These are phyloP conservation scores for Calonectria crousiana DNA, from an alignment of 2,329 filamentous ascomycete genomes.

Conservation along the genomic window DNA sequence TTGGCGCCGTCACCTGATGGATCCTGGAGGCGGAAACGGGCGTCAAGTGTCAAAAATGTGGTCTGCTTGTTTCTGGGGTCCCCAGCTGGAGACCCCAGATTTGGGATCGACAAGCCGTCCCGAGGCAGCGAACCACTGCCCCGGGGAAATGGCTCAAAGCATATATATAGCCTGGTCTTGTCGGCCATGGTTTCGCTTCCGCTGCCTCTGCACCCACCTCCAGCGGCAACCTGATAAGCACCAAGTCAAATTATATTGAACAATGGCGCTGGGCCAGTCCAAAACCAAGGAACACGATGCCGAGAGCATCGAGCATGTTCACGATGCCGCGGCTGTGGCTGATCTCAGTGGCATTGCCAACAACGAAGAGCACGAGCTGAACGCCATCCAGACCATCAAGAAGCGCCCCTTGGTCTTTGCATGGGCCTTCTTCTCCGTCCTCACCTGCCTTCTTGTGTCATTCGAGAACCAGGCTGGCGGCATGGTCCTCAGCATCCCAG, in stretches of 20 bases:
- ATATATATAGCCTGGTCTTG: constrained; percentile 25
- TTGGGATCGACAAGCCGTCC: constrained; percentile 9
- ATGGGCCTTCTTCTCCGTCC: constrained; percentile 27
- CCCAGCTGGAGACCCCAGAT: constrained; percentile 27
- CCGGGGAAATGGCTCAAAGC: not conserved
- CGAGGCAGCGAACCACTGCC: not conserved
- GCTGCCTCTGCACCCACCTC: not conserved
- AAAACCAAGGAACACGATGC: constrained; percentile 25
- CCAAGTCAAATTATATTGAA: not conserved
- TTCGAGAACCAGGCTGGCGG: constrained; percentile 26
- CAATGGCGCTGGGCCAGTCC: constrained; percentile 14
- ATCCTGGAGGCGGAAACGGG: not conserved
- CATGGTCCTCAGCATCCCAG: constrained; percentile 24
- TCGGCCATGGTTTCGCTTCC: not conserved
- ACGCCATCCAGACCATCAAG: constrained; percentile 19
- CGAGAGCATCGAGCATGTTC: constrained; percentile 21
- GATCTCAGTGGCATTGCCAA: constrained; percentile 22
- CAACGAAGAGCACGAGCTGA: constrained; percentile 27
- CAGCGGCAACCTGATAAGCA: not conserved
- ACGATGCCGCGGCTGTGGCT: constrained; percentile 18
- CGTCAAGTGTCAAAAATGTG: constrained; percentile 15
- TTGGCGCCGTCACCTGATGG: constrained; percentile 2
- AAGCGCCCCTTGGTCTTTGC: constrained; percentile 21
- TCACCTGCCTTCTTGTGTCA: constrained; percentile 28
- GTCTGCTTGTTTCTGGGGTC: constrained; percentile 29